phyloP scores from a whole-genome alignment of 78 protist species.

The Dictyostelium intermedium region DNA sequence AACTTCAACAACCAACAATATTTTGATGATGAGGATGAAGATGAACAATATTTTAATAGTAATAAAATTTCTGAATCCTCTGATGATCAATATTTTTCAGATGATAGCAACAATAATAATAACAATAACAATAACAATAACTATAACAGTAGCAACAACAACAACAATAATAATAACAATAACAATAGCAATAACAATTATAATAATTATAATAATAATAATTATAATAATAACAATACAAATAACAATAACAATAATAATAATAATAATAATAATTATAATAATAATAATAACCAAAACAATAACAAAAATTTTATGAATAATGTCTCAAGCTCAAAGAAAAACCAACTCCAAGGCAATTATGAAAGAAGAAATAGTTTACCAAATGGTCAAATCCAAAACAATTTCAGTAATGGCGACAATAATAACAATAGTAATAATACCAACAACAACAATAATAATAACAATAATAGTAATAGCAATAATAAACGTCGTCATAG shows the following conservation, averaged over 20 bases:
- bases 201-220: neutral
- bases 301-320: neutral
- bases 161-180: too few relatives aligned
- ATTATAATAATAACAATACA: neutral
- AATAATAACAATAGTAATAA: neutral
- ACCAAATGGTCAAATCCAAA: neutral
- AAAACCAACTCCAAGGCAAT: neutral
- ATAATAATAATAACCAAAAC: neutral
- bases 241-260: neutral
- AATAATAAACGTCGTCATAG: conserved; percentile 18
- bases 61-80: neutral
- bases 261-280: neutral
- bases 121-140: neutral
- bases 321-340: neutral
- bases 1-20: neutral
- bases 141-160: neutral
- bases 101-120: neutral
- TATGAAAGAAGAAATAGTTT: conserved; percentile 19
- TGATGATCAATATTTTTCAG: conserved; percentile 2
- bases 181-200: neutral
- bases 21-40: neutral
- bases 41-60: neutral
- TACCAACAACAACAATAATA: neutral
- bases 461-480: neutral
- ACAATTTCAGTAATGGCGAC: neutral